Evolutionary conservation across 257 asterid genomes (phyloP).

Genomic region (Verbascum thapsus): DNA sequence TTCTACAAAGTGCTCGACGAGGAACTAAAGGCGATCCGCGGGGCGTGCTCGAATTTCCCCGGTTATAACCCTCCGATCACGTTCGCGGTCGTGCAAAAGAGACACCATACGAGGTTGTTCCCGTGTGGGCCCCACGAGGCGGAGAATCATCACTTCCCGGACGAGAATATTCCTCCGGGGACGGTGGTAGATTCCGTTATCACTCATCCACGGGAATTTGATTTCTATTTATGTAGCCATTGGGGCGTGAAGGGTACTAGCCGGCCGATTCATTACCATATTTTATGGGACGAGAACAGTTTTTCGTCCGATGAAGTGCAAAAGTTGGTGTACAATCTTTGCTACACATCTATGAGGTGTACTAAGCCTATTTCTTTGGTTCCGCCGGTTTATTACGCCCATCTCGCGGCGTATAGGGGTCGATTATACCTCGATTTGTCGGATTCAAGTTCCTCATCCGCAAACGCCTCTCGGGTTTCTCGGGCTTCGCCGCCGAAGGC

Average conservation of each 20-base stretch:
- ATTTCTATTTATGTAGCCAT: conserved; percentile 92
- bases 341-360: conserved; percentile 94
- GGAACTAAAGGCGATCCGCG: conserved; percentile 62
- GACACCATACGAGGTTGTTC: conserved; percentile 88
- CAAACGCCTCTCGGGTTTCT: conserved; percentile 41
- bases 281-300: conserved; percentile 78
- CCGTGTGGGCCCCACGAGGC: conserved; percentile 48
- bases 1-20: conserved; percentile 66
- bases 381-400: conserved; percentile 95
- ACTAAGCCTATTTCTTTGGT: conserved; percentile 94
- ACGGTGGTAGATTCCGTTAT: conserved; percentile 89
- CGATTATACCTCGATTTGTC: conserved; percentile 73
- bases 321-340: conserved; percentile 80
- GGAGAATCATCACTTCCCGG: conserved; percentile 29
- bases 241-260: conserved; percentile 97
- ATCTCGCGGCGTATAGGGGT: conserved; percentile 94
- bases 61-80: conserved; percentile 84
- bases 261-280: conserved; percentile 87
- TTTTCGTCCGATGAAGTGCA: conserved; percentile 94
- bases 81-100: conserved; percentile 80
- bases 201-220: conserved; percentile 82
- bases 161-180: conserved; percentile 83
- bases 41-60: conserved; percentile 60
- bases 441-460: conserved; percentile 35
- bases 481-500: conserved; percentile 64